These are phyloP conservation scores for Aspergillus thermomutatus DNA, from an alignment of 2,329 filamentous ascomycete genomes.

Conservation along the genomic window DNA sequence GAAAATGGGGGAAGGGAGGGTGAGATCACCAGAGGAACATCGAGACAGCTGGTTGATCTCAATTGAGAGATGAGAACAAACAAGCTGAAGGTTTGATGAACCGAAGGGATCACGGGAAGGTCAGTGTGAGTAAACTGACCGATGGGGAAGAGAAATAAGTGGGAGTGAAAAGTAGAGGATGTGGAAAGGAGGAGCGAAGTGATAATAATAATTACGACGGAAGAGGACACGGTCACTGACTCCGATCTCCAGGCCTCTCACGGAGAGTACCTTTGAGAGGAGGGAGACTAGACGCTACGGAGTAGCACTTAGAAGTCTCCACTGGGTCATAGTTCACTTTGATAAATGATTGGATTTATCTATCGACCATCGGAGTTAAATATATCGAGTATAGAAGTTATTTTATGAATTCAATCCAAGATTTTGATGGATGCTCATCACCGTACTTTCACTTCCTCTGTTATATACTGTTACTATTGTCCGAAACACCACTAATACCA, in stretches of 20 bases:
- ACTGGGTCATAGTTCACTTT: not conserved
- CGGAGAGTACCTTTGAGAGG: not conserved
- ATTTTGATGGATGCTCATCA: not conserved
- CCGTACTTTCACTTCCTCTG: not conserved
- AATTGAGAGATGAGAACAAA: not conserved
- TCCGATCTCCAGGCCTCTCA: not conserved
- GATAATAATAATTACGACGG: not conserved
- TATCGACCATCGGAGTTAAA: not conserved
- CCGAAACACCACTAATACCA: too few relatives aligned
- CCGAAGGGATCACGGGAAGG: not conserved
- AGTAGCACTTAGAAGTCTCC: not conserved
- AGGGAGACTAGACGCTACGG: not conserved
- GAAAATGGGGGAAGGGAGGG: conserved; percentile 1
- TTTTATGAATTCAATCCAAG: not conserved
- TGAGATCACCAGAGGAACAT: conserved; percentile 18
- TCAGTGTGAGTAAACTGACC: not conserved
- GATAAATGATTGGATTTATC: not conserved
- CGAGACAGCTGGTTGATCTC: conserved; percentile 7
- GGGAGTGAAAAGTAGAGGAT: conserved; percentile 1
- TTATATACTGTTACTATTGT: too few relatives aligned
- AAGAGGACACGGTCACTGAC: not conserved
- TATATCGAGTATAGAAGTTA: not conserved
- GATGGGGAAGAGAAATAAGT: not conserved
- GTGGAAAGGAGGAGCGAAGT: conserved; percentile 3
- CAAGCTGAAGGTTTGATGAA: not conserved